Evolutionary conservation across 768 basidiomycete genomes (phyloP), one percentile per base, ranked within the genome.

Genomic region (Lanmaoa pseudosensibilis): DNA sequence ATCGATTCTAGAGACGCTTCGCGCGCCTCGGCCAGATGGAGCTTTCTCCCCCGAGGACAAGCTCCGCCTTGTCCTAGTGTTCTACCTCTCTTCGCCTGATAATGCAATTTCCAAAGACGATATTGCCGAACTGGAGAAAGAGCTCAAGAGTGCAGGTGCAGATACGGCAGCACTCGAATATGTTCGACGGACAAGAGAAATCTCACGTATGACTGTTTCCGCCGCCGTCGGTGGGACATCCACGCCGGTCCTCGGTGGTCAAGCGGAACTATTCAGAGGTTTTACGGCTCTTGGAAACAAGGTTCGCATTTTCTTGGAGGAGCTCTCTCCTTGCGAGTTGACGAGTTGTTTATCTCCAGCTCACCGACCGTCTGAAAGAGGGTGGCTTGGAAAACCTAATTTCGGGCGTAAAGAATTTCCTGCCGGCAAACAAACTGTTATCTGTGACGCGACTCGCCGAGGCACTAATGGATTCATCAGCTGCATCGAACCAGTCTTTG

Each of bases 381-480:
- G 92, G 94, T 36, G 94, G 94, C n/a, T 80, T 98, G 33, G 95
- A 98, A 70, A 96, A 96, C 70, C 79, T 99, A 16, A 92, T 99
- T 59, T 95, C 94, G 0, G 96, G 95, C 38, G 97, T 99, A 65
- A 97, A 96, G 72, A 98, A 97, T 74, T 94, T 99, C 79, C 75
- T 99, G 18, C 97, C 97, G 1, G 88, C 92, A 3, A 92, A 94
- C 69, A 96, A 99, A 73, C 83, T 97, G 38, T 82, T 97, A 47
- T 88, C 93, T 12, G 85, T 96, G 45, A 98, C 97, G 0, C 87
- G 97, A 12, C 79, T 99, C 33, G 87, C 91, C 2, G 97, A 98
- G 67, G 96, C 97, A 21, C 79, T 99, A 30, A 98, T 98, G 95
- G 97, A 99, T 69, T 95, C 97, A 0, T 87, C 94, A 0, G 81